Evolutionary conservation across 768 basidiomycete genomes (phyloP).

Genomic region (Amanita phalloides): DNA sequence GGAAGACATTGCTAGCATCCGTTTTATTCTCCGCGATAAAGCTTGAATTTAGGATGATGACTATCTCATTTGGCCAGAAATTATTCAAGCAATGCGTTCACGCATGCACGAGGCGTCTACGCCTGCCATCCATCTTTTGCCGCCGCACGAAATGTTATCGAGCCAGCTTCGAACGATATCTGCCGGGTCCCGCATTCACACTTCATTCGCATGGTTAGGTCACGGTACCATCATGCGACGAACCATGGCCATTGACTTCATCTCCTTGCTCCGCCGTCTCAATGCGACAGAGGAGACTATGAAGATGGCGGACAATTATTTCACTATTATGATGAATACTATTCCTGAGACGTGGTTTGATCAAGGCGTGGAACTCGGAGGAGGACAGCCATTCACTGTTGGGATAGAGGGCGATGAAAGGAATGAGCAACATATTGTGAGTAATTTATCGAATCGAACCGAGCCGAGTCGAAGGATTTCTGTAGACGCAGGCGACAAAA

Average conservation of each 20-base stretch:
- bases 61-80: conserved; percentile 47
- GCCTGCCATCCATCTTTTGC: conserved; percentile 40
- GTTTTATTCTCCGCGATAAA: neutral
- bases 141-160: conserved; percentile 50
- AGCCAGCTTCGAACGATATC: conserved; percentile 36
- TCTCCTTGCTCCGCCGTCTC: conserved; percentile 33
- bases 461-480: neutral
- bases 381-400: conserved; percentile 52
- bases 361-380: conserved; percentile 47
- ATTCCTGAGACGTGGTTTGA: conserved; percentile 56
- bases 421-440: conserved; percentile 48
- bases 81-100: conserved; percentile 38
- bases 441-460: conserved; percentile 12
- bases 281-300: conserved; percentile 37
- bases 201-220: conserved; percentile 58
- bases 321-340: conserved; percentile 43
- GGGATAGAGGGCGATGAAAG: conserved; percentile 46
- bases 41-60: conserved; percentile 47
- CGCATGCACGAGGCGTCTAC: conserved; percentile 20
- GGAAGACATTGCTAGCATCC: conserved; percentile 16
- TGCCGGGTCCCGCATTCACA: conserved; percentile 28
- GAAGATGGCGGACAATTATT: conserved; percentile 67
- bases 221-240: conserved; percentile 46
- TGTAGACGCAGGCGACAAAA: conserved; percentile 32
- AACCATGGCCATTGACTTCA: conserved; percentile 32